Evolutionary conservation across 2,329 filamentous ascomycete species (phyloP), one percentile per base, ranked within the genome.

Genomic region (Calonectria ilicicola): DNA sequence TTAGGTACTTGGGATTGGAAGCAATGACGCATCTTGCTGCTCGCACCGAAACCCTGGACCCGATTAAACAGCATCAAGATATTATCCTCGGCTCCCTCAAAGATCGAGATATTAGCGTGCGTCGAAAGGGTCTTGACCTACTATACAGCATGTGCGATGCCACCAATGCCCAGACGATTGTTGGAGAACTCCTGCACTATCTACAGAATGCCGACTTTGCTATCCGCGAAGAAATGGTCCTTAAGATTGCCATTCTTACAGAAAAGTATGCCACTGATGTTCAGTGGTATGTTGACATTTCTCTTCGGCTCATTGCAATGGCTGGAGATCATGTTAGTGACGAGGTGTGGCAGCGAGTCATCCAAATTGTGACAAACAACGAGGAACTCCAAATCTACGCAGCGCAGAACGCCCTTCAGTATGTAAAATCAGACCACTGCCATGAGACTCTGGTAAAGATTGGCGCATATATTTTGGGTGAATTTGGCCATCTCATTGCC

Each of bases 61-160:
- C 97, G 0, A 98, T 99, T 84, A 98, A 99, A 85, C 96, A 98
- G 83, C 97, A 99, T 82, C 97, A 99, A 81, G 94, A 94, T 74
- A 96, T 98, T 73, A 99, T 99, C 78, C 91, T 99, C 53, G 95
- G 95, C 38, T 98, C 97, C 0, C 88, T 99, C 51, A 95, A 97
- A 82, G 97, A 99, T 82, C 91, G 97, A 72, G 97, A 99, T 83
- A 99, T 99, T 80, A 98, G 96, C 82, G 97, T 99, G 56, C 93
- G 97, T 73, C 92, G 97, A 78, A 98, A 99, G 85, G 97, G 96
- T 72, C 89, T 99, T 60, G 97, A 99, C 85, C 87, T 99, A 69
- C 90, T 99, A 40, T 99, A 99, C 90, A 99, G 97, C 91, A 99
- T 99, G 97, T 99, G 97, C 83, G 97, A 99, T 84, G 91, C 94